Conservation (phyloP, 2,329 filamentous ascomycete genomes). For the Tolypocladium tropicale region DNA sequence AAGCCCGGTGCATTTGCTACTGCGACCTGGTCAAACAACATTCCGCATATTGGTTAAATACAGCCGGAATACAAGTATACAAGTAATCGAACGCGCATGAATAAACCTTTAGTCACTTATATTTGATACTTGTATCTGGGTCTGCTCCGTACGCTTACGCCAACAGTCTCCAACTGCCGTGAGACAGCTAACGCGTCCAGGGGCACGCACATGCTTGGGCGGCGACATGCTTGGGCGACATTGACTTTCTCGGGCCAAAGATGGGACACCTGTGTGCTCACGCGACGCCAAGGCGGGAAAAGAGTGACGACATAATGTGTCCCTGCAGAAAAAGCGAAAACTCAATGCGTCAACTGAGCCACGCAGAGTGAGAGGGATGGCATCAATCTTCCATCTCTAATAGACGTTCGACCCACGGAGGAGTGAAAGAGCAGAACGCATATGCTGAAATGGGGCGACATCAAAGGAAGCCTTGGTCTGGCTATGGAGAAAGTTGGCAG, state of each 20-base stretch:
- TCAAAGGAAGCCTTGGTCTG: background rate
- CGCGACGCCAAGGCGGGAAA: background rate
- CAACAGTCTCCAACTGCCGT: too few species aligned
- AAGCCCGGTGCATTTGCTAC: background rate
- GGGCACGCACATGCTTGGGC: too few species aligned
- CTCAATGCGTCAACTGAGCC: constrained; percentile 31
- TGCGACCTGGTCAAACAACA: background rate
- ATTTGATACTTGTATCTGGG: too few species aligned
- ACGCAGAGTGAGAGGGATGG: constrained; percentile 42
- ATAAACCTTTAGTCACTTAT: too few species aligned
- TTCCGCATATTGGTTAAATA: background rate
- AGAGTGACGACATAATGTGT: constrained; percentile 20
- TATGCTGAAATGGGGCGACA: constrained; percentile 40
- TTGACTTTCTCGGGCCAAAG: background rate
- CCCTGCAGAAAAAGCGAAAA: constrained; percentile 38
- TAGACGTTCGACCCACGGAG: constrained; percentile 44
- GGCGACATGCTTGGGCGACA: too few species aligned
- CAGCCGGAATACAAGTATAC: too few species aligned
- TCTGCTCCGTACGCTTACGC: too few species aligned
- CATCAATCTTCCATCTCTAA: constrained; percentile 41
- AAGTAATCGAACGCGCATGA: too few species aligned
- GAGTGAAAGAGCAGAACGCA: constrained; percentile 36
- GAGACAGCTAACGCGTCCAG: too few species aligned
- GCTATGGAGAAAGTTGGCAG: background rate
- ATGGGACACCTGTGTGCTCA: background rate